Base-by-base conservation (phyloP, 371 early-diverging fungal species). In the Apophysomyces elegans region DNA sequence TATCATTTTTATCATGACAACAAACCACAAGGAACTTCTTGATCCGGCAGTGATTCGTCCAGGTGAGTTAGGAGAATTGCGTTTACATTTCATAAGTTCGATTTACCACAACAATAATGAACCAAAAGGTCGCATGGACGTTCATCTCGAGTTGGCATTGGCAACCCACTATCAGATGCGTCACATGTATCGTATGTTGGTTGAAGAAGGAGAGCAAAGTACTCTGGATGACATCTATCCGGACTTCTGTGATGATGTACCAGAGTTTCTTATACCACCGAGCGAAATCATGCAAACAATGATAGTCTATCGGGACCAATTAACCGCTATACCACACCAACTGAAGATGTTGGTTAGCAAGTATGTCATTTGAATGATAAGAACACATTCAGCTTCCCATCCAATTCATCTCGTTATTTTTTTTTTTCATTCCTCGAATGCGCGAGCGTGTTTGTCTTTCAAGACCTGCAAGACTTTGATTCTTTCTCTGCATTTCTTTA, bases 41-140 rank as follows among this genome's bases (percentile, higher is more conserved):
- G 95, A 94, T 75, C 93, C 94, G 4, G 96, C 95, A 1, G 76
- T 95, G 54, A 90, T 93, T 62, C 85, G 96, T 21, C 93, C 95
- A 56, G 96, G 75, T 75, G 65, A 16, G 46, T 59, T 11, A 26
- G 32, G 32, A 26, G 1, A 26, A 26, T 26, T 26, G 32, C 2
- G 2, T 26, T 2, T 26, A 1, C 32, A 26, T 26, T 26, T 26
- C 32, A 26, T 26, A 26, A 26, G 3, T 41, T 41, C 11, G 41
- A 41, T 13, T 41, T 7, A 21, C 32, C 16, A 41, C 21, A 26
- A 7, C 18, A 13, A 21, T 9, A n/a, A 35, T 16, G 26, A 43
- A 41, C 41, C 8, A 50, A 18, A 58, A 74, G 74, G 96, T 36
- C 88, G 96, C 59, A 92, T 94, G 70, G 95, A 96, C 68, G 73